These are phyloP conservation scores for Trifolium dubium DNA, from an alignment of 306 rosid species.

Conservation along the genomic window DNA sequence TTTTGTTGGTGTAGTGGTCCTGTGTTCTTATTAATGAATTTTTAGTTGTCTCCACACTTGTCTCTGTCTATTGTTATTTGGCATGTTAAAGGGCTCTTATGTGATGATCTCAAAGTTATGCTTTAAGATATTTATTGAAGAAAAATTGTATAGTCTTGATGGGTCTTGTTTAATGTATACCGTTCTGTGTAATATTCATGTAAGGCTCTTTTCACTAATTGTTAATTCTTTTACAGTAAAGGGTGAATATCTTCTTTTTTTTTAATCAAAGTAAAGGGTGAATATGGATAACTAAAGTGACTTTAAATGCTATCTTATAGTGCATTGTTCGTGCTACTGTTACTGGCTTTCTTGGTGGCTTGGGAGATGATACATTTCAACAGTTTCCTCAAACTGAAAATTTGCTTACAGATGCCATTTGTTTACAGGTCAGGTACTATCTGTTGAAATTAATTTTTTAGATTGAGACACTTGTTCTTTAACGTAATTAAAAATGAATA, in stretches of 20 bases:
- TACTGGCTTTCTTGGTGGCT: constrained; percentile 53
- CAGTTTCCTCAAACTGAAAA: constrained; percentile 50
- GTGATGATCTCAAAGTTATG: constrained; percentile 22
- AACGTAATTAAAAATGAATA: constrained; percentile 23
- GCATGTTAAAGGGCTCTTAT: constrained; percentile 8
- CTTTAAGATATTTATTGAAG: constrained; percentile 21
- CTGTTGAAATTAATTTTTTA: constrained; percentile 17
- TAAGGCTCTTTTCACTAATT: background rate
- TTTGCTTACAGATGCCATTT: constrained; percentile 78
- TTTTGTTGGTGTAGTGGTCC: background rate
- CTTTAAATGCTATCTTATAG: constrained; percentile 54
- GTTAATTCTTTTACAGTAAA: constrained; percentile 25
- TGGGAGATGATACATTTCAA: constrained; percentile 46
- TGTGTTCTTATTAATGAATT: background rate
- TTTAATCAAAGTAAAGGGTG: too few species aligned
- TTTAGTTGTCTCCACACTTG: background rate
- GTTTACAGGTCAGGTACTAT: constrained; percentile 77
- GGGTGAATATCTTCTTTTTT: constrained; percentile 35
- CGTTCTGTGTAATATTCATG: constrained; percentile 18
- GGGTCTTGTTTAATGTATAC: constrained; percentile 19
- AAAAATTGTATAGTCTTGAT: constrained; percentile 12
- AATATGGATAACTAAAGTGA: constrained; percentile 31
- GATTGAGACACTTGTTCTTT: constrained; percentile 11
- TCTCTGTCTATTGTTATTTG: background rate
- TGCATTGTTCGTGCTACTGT: constrained; percentile 84